Percentiles rank a stretch among this genome's conserved stretches.
phyloP scores from a whole-genome alignment of 768 basidiomycete genomes.

The Crepidotus variabilis region DNA sequence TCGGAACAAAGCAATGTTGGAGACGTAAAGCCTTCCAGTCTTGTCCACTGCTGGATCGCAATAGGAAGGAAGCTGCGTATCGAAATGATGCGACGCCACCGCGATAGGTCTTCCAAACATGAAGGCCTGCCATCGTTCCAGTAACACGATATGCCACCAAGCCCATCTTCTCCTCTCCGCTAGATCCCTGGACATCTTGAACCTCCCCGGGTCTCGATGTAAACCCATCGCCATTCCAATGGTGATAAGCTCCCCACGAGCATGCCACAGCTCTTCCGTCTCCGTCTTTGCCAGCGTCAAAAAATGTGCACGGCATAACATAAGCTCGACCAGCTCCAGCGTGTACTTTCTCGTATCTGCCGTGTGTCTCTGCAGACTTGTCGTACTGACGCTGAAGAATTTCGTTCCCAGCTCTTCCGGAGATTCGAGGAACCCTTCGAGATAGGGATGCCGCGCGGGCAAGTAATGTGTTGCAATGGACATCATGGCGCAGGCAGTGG shows the following conservation, averaged over 20 bases:
- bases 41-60: slow-evolving; percentile 63
- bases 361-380: slow-evolving; percentile 58
- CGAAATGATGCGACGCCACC: slow-evolving; percentile 80
- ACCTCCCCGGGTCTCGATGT: slow-evolving; percentile 82
- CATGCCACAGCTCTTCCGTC: slow-evolving; percentile 77
- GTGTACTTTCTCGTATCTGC: slow-evolving; percentile 58
- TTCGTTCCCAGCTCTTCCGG: slow-evolving; percentile 60
- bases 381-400: slow-evolving; percentile 68
- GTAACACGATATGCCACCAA: slow-evolving; percentile 85
- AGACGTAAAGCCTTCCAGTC: slow-evolving; percentile 62
- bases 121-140: slow-evolving; percentile 88
- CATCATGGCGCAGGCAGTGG: slow-evolving; percentile 73
- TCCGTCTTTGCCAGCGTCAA: slow-evolving; percentile 70
- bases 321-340: slow-evolving; percentile 73
- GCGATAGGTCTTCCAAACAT: slow-evolving; percentile 77
- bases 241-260: slow-evolving; percentile 68
- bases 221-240: slow-evolving; percentile 81
- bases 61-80: slow-evolving; percentile 71
- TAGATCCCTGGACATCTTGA: slow-evolving; percentile 62
- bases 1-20: slow-evolving; percentile 71
- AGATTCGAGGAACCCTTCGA: slow-evolving; percentile 46
- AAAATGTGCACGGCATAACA: slow-evolving; percentile 69
- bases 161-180: slow-evolving; percentile 83
- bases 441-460: slow-evolving; percentile 58
- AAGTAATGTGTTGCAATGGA: slow-evolving; percentile 72